Base-by-base conservation (phyloP, 805 yeast species). In the Ogataea pilisensis region DNA sequence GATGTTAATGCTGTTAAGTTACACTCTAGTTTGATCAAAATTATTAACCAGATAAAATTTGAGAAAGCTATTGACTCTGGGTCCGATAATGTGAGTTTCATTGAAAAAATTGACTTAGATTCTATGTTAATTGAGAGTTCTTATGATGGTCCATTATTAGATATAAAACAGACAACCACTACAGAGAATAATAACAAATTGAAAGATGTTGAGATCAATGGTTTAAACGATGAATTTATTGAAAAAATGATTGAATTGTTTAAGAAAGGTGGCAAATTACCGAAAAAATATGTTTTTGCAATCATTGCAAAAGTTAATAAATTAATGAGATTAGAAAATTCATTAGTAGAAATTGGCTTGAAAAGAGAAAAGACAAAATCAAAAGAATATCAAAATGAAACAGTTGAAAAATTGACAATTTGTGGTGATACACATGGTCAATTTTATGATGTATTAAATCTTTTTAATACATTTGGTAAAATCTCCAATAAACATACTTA, bases 361-460 rank as follows among this genome's bases (percentile, higher is more conserved):
- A 36, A 44, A 8, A 44, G 62, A 40, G 20, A 38, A 3, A 46
- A 42, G 16, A 58, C 70, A 41, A 68, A 66, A 39, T 26, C 27
- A 3, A 53, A 64, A 79, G 44, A 61, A 60, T 13, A 55, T 52
- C 51, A 44, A 28, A 41, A 50, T 65, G 70, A 56, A 4, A 55
- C 56, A n/a, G 58, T 55, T 16, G 62, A 68, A 40, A 75, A 67
- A 44, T 70, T 91, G 35, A 87, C 97, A 1, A 85, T 93, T 8
- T 93, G 95, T 52, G 99, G 99, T 50, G 99, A 93, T 62, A 91
- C 97, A 0, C 99, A 93, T 61, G 99, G 99, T 31, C 99, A 93
- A 64, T 89, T 85, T 60, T 91, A 76, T 55, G 99, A 93, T 60
- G 80, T 93, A 38, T 64, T 91, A 54, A 83, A 89, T 58, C 72